Evolutionary conservation across 2,329 filamentous ascomycete genomes (phyloP).

Genomic region (Aspergillus ruber): DNA sequence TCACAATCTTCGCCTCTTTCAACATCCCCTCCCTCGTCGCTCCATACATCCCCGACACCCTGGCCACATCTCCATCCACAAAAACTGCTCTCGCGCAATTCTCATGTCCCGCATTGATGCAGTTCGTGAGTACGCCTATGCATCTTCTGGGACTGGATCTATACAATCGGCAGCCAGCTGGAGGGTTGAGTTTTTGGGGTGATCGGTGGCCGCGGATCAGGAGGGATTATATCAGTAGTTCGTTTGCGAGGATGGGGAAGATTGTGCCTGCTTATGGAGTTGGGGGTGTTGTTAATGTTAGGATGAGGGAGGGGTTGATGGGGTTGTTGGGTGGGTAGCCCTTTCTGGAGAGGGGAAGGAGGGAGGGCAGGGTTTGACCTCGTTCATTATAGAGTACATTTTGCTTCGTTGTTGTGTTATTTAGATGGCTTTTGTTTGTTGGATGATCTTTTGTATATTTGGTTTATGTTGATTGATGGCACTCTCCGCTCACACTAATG

Average conservation of each 20-base stretch:
- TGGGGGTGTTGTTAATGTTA: conserved; percentile 77
- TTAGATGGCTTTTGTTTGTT: no score
- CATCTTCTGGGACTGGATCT: conserved; percentile 80
- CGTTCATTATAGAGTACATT: background rate
- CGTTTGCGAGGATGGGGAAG: conserved; percentile 68
- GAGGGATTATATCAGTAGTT: conserved; percentile 69
- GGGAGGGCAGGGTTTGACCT: background rate
- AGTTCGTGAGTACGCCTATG: conserved; percentile 73
- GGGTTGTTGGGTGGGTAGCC: conserved; percentile 3
- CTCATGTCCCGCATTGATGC: conserved; percentile 68
- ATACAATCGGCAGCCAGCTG: conserved; percentile 61
- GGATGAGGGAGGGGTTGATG: conserved; percentile 29
- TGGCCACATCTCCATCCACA: conserved; percentile 40
- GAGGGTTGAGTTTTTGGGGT: conserved; percentile 38
- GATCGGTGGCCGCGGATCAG: conserved; percentile 64
- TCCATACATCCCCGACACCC: conserved; percentile 54
- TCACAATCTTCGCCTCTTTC: conserved; percentile 89
- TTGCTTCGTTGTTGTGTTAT: no score
- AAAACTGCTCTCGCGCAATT: conserved; percentile 68
- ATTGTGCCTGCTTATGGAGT: conserved; percentile 87
- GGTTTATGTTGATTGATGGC: no score
- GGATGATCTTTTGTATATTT: no score
- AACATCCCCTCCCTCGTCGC: conserved; percentile 78
- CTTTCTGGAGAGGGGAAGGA: no score
- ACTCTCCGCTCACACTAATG: no score